Evolutionary conservation across 176 grass and related monocot genomes (phyloP).

Genomic region (Typha latifolia): DNA sequence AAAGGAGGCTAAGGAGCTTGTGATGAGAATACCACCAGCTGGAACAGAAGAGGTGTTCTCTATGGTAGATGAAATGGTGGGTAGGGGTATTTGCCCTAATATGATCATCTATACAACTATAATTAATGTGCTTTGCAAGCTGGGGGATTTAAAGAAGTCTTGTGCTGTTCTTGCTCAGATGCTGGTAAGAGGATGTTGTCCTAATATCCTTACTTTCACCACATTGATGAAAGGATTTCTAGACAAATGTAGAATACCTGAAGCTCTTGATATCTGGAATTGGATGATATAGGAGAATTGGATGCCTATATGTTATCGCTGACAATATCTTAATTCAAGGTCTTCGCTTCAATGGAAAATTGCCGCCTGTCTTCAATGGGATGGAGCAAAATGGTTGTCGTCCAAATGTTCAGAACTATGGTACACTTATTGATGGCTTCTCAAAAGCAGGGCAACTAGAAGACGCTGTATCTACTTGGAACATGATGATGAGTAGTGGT

Average conservation of each 20-base stretch:
- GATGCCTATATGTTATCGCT: constrained; percentile 34
- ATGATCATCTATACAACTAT: constrained; percentile 61
- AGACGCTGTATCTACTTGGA: constrained; percentile 56
- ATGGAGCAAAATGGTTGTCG: constrained; percentile 40
- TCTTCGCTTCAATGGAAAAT: constrained; percentile 38
- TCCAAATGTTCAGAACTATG: constrained; percentile 59
- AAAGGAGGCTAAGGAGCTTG: constrained; percentile 42
- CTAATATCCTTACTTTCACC: constrained; percentile 53
- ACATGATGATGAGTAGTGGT: constrained; percentile 43
- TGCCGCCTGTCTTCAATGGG: constrained; percentile 27
- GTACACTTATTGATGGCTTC: constrained; percentile 57
- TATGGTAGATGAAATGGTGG: constrained; percentile 50
- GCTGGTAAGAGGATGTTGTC: constrained; percentile 41
- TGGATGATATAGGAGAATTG: constrained; percentile 62
- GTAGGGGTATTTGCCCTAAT: constrained; percentile 30
- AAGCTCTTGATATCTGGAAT: constrained; percentile 60
- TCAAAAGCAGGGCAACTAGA: constrained; percentile 59
- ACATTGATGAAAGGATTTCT: constrained; percentile 50
- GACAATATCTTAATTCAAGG: constrained; percentile 78
- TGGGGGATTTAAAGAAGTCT: constrained; percentile 34
- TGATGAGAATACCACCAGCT: constrained; percentile 23
- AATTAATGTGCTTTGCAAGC: constrained; percentile 40
- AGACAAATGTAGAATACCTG: constrained; percentile 23
- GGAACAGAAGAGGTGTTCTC: constrained; percentile 37
- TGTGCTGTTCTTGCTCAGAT: constrained; percentile 66